Percentiles rank a stretch among this genome's conserved stretches.
These are phyloP conservation scores for Rosa lucieae DNA, from an alignment of 306 rosid genomes.

Conservation along the genomic window DNA sequence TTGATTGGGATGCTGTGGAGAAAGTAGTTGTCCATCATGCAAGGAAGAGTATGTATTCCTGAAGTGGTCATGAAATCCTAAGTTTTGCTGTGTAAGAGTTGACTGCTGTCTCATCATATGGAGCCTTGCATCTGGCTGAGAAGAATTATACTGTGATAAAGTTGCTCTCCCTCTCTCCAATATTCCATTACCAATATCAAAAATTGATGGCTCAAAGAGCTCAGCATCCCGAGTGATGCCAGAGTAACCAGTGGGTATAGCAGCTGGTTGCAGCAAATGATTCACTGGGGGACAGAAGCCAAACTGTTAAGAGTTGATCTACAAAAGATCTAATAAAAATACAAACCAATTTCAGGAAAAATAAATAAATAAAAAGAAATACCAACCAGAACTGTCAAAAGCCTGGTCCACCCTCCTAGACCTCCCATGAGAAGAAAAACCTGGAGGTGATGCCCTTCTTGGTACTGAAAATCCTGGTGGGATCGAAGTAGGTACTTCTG, in stretches of 20 bases:
- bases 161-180: constrained; percentile 5
- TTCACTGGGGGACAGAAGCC: constrained; percentile 6
- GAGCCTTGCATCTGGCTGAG: constrained; percentile 11
- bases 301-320: neutral
- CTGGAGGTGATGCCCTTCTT: constrained; percentile 21
- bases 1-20: constrained; percentile 1
- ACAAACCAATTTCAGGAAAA: neutral
- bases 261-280: constrained; percentile 1
- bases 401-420: constrained; percentile 1
- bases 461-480: constrained; percentile 17
- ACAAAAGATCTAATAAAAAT: neutral
- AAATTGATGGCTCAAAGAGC: neutral
- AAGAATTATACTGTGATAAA: constrained; percentile 12
- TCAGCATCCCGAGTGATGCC: neutral
- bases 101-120: constrained; percentile 12
- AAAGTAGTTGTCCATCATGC: constrained; percentile 3
- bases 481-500: constrained; percentile 9
- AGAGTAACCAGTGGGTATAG: neutral
- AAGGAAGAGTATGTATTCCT: constrained; percentile 11
- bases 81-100: constrained; percentile 5
- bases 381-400: constrained; percentile 11
- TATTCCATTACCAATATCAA: neutral
- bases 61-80: constrained; percentile 13
- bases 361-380: neutral
- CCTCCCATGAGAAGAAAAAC: constrained; percentile 17